Base-by-base conservation (phyloP, 805 yeast species). In the Ogataea nakhonphanomensis region DNA sequence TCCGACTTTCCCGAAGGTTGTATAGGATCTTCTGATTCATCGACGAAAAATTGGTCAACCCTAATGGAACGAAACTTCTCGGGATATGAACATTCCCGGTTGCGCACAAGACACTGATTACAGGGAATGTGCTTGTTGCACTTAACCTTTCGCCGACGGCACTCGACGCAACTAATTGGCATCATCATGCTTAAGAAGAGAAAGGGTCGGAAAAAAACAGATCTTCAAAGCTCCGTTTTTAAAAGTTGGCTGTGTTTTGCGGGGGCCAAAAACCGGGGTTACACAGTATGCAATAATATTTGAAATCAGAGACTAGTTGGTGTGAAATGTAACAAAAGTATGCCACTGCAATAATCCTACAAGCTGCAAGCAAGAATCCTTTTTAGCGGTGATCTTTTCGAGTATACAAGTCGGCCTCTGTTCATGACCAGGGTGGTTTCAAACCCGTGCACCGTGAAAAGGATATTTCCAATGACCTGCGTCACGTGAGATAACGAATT, bases 21-120 rank as follows among this genome's bases (percentile, higher is more conserved):
- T n/a, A 25, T 7, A 10, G 21, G 34, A 1, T 21, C 35, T 9
- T 30, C 37, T 6, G 30, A 13, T 5, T 15, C 43, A 22, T 46
- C 48, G 3, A 41, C 46, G n/a, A 43, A 34, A 17, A 43, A 43
- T 39, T 45, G 46, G 22, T 54, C 58, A 13, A 64, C 55, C 41
- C 59, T 62, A 26, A 70, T 70, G 26, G 73, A 71, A 39, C 78
- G 54, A 44, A 72, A 72, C 12, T 70, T 72, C 3, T 69, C 56
- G 1, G 78, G 78, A 46, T 69, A 72, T 31, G 64, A 66, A 51
- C 78, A 73, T 1, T 50, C 48, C n/a, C 67, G 55, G 9, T 54
- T 54, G 30, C 72, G 58, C 22, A 58, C 63, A 2, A 51, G 49
- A 48, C 77, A 71, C 43, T 70, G 75, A 43, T 69, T 67, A 49